phyloP scores from a whole-genome alignment of 2,329 filamentous ascomycete species.

The Sphaerostilbella broomeana region DNA sequence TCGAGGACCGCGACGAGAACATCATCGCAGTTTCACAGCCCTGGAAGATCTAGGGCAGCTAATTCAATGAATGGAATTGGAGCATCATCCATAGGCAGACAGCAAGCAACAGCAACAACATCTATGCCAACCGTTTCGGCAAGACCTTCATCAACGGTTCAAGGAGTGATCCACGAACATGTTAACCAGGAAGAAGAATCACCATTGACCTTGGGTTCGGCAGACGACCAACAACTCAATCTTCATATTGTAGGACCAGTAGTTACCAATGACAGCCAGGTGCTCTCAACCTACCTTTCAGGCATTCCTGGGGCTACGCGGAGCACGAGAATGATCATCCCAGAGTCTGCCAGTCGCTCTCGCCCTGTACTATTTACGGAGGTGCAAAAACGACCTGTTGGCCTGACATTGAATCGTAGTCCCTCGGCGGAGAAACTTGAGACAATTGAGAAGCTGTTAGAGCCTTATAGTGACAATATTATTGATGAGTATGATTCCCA shows the following conservation, averaged over 20 bases:
- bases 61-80: slow-evolving; percentile 1
- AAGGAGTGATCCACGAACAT: background rate
- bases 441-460: slow-evolving; percentile 52
- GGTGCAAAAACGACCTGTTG: slow-evolving; percentile 40
- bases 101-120: background rate
- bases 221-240: slow-evolving; percentile 34
- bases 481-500: slow-evolving; percentile 43
- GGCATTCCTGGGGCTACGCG: slow-evolving; percentile 25
- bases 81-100: background rate
- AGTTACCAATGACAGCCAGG: slow-evolving; percentile 52
- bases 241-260: slow-evolving; percentile 54
- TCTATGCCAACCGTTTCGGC: background rate
- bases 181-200: slow-evolving; percentile 17
- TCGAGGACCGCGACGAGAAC: slow-evolving; percentile 1
- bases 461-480: slow-evolving; percentile 45
- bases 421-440: slow-evolving; percentile 42
- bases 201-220: slow-evolving; percentile 24
- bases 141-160: background rate
- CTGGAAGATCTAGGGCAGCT: slow-evolving; percentile 4
- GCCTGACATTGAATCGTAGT: slow-evolving; percentile 31
- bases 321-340: slow-evolving; percentile 25
- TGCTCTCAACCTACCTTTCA: slow-evolving; percentile 52
- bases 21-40: background rate
- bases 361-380: slow-evolving; percentile 40
- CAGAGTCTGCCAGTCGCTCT: slow-evolving; percentile 25